Evolutionary conservation across 2,329 filamentous ascomycete species (phyloP).

Genomic region (Xylariales sp.): DNA sequence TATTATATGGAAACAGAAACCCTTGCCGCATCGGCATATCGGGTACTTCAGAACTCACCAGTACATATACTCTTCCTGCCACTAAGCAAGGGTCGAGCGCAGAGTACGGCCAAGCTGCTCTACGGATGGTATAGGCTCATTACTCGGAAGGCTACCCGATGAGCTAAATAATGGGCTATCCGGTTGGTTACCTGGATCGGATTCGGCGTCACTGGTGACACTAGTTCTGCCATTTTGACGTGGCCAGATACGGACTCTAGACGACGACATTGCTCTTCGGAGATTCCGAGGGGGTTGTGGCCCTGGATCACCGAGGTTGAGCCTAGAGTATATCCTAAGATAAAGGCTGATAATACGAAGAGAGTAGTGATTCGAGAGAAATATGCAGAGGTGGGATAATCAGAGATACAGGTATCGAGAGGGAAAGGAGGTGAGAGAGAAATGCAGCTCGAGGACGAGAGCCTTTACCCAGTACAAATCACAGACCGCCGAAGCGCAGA

Average conservation of each 20-base stretch:
- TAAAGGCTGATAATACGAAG: background rate
- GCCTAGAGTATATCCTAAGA: background rate
- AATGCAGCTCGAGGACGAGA: background rate
- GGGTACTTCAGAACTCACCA: slow-evolving; percentile 32
- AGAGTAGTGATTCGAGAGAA: background rate
- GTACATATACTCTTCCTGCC: slow-evolving; percentile 53
- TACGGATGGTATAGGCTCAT: slow-evolving; percentile 39
- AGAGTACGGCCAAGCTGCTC: slow-evolving; percentile 42
- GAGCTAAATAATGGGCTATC: slow-evolving; percentile 3
- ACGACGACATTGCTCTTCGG: slow-evolving; percentile 10
- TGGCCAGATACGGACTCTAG: slow-evolving; percentile 28
- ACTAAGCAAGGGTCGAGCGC: slow-evolving; percentile 50
- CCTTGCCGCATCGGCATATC: background rate
- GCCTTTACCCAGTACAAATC: background rate
- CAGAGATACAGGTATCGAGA: background rate
- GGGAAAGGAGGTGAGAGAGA: background rate
- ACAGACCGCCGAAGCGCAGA: background rate
- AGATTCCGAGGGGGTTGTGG: background rate
- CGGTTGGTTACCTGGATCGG: slow-evolving; percentile 21
- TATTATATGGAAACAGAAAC: background rate
- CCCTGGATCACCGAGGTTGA: background rate
- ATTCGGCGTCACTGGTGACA: slow-evolving; percentile 22
- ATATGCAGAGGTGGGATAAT: background rate
- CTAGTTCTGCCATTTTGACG: slow-evolving; percentile 14
- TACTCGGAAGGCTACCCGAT: slow-evolving; percentile 25